Evolutionary conservation across 1,284 basidiomycete species (phyloP), one percentile per base, ranked within the genome.

Genomic region (Rhodotorula sp.): DNA sequence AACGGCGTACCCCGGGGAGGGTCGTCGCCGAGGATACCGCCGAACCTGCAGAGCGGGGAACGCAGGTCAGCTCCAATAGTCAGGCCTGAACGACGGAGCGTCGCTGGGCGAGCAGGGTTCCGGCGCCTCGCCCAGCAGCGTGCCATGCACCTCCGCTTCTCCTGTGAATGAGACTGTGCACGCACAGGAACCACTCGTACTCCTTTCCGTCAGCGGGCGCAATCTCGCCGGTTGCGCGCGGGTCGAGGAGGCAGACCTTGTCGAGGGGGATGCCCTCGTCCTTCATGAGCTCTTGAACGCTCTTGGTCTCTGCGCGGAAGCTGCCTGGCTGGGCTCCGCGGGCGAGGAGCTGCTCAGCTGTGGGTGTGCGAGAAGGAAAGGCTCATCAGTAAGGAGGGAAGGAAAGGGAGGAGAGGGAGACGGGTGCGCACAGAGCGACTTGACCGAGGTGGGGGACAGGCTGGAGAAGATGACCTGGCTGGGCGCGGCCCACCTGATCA

Each of bases 161-260:
- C n/a, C n/a, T 7, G 36, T 25, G 59, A 27, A 25, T 15, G 41
- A 56, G 32, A 61, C 3, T 3, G 13, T 37, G 22, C 19, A 93
- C 93, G 79, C 93, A 96, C 60, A 97, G 83, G 82, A 95, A 97
- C 85, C 89, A 91, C 44, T 89, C 85, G 78, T 95, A 96, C 55
- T 83, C 61, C 60, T 89, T 86, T 1, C 87, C 89, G 77, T 97
- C 94, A 64, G 87, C 86, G 0, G 93, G 91, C 0, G 86, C 83
- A 19, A 97, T 84, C 67, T 83, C 86, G 65, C 85, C 82, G 67
- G 87, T 84, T 0, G 94, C 93, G 79, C 89, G 90, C 0, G 94
- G 94, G 81, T 97, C 94, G 36, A 97, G 86, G 27, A 97, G 83
- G 79, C 94, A 97, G 15, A 96, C 90, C 76, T 85, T 85, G 37